Base-by-base conservation (phyloP, 75 land plant genomes). In the Cryptomeria japonica region DNA sequence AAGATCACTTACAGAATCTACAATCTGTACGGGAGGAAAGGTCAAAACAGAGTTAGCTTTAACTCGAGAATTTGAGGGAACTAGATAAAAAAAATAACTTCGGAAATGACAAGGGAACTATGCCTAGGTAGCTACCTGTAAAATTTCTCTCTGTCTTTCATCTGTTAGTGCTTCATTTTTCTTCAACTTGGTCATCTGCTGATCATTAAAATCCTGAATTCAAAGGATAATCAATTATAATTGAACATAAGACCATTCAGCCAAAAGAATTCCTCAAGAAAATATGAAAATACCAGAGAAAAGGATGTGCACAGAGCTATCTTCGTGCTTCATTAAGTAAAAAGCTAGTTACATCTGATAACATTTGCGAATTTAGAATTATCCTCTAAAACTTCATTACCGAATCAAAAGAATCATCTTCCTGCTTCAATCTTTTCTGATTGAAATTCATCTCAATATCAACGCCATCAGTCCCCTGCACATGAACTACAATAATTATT, bases 1-100 rank as follows among this genome's bases (percentile, higher is more conserved):
- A 49, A 98, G 96, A 61, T 98, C 98, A 90, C 96, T 94, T 14
- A 98, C 99, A 22, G 99, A 98, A 87, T 98, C 96, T 86, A 96
- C 96, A 86, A 98, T 96, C 99, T 98, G 90, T 36, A 83, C 44
- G 46, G 39, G 75, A 84, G 32, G 72, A 5, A 44, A 58, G 38
- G 46, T 31, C 38, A 36, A 41, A 68, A 82, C 42, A 32, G 41
- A 58, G 38, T 58, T 38, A 19, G n/a, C 12, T 41, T 53, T 18
- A 31, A 37, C 14, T 86, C 9, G 31, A 86, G 1, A 32, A 76
- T 34, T 14, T 34, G 16, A 76, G 18, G 15, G 36, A 76, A 76
- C 13, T 34, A 34, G 5, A 14, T 13, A 76, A 36, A 76, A n/a
- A 31, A 39, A 76, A 76, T 37, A 3, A 76, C 36, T 28, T 84